Base-by-base conservation (phyloP, 1,284 basidiomycete genomes). In the Meripilus lineatus region DNA sequence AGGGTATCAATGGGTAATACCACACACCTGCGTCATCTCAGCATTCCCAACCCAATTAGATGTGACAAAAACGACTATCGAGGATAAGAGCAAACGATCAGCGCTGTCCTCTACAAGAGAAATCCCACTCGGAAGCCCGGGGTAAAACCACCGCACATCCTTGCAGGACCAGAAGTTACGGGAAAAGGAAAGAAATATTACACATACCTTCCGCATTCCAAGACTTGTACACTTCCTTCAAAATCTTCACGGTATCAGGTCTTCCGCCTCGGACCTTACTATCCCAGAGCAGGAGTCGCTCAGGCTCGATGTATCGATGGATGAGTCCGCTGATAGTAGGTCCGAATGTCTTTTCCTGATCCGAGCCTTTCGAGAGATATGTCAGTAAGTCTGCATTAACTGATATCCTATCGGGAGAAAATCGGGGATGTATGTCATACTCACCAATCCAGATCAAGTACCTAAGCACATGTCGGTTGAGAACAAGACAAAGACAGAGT, bases 371-470 rank as follows among this genome's bases (percentile, higher is more conserved):
- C 45, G 38, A 44, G n/a, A 40, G 35, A 15, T 21, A 25, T 20
- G 18, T 43, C 22, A 35, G 40, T 33, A 5, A 42, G 21, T 4
- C 24, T 7, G 36, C 32, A 33, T 26, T 25, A 32, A 52, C 13
- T 28, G 38, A 17, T 6, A 28, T 53, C 34, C 37, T 26, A 22
- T 20, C 18, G 17, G 36, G 10, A 38, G 30, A 39, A 25, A 49
- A n/a, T 32, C 28, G 35, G 39, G 32, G 24, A 23, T 5, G 20
- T 33, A 18, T 15, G 26, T 37, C 30, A 28, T 22, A 58, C 71
- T 52, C 57, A 78, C 82, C 83, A 49, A 88, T 87, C 84, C 84
- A 87, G 52, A 88, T 86, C 45, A 86, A 69, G 61, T 75, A 86
- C 81, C 81, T 84, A 49, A 48, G 28, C 38, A 10, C n/a, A 30